Conservation (phyloP, 2,329 filamentous ascomycete species). For the Lasiodiplodia hormozganensis region DNA sequence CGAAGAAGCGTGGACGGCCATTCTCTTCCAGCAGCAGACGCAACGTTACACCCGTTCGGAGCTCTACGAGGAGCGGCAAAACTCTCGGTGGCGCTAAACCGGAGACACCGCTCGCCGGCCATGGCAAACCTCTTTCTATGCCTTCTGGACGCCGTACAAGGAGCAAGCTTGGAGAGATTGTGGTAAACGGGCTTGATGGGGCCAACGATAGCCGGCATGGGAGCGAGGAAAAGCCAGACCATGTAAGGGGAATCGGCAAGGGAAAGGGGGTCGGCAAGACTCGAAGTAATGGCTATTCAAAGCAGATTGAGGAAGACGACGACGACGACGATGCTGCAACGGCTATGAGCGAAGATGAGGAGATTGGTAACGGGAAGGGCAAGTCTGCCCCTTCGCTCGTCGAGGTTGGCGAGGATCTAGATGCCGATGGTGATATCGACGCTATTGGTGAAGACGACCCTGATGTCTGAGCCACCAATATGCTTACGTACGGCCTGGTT, state of each 20-base stretch:
- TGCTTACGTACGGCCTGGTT: background rate
- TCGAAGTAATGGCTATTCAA: constrained; percentile 8
- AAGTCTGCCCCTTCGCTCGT: constrained; percentile 34
- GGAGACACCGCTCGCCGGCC: constrained; percentile 40
- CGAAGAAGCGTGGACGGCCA: constrained; percentile 45
- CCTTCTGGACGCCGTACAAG: constrained; percentile 47
- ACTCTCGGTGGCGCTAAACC: constrained; percentile 40
- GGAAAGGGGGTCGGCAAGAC: constrained; percentile 22
- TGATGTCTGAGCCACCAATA: constrained; percentile 5
- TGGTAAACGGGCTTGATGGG: constrained; percentile 41
- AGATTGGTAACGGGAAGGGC: constrained; percentile 39
- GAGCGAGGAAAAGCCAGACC: constrained; percentile 2
- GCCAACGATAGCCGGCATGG: constrained; percentile 8
- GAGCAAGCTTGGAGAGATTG: constrained; percentile 52
- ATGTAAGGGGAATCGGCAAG: constrained; percentile 35
- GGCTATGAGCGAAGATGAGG: constrained; percentile 32
- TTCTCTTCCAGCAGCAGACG: constrained; percentile 46
- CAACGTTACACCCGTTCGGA: constrained; percentile 44
- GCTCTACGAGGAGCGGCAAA: constrained; percentile 40
- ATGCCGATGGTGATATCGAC: constrained; percentile 35
- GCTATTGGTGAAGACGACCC: constrained; percentile 29
- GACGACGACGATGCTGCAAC: constrained; percentile 33
- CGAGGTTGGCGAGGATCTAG: constrained; percentile 42
- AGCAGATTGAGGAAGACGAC: constrained; percentile 32
- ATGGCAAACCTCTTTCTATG: constrained; percentile 39